Evolutionary conservation across 805 yeast genomes (phyloP).

Genomic region (Priceomyces medius): DNA sequence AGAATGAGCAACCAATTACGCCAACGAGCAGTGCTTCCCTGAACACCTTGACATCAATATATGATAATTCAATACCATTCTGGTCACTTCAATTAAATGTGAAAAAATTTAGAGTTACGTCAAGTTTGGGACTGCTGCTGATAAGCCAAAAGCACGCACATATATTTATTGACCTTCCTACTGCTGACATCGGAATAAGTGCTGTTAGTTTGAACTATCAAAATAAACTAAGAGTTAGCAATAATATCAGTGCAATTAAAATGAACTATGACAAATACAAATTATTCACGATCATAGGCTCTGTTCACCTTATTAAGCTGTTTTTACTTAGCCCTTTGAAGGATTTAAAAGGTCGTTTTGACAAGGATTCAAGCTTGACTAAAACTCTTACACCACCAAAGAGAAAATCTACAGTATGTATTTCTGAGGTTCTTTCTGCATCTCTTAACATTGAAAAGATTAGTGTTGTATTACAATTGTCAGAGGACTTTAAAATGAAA

Average conservation of each 20-base stretch:
- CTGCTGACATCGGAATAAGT: conserved; percentile 10
- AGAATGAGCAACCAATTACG: background rate
- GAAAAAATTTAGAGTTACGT: conserved; percentile 14
- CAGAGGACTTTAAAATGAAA: conserved; percentile 49
- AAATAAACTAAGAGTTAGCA: conserved; percentile 14
- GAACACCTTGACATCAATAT: conserved; percentile 24
- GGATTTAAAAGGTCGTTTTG: conserved; percentile 20
- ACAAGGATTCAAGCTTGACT: conserved; percentile 16
- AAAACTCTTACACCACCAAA: background rate
- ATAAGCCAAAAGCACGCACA: background rate
- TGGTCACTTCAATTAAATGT: conserved; percentile 23
- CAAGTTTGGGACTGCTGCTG: conserved; percentile 11
- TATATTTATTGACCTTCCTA: conserved; percentile 24
- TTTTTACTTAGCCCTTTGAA: conserved; percentile 30
- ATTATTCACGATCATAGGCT: conserved; percentile 31
- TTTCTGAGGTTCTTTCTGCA: background rate
- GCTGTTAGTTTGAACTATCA: conserved; percentile 9
- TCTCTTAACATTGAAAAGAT: conserved; percentile 6
- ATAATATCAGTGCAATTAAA: conserved; percentile 15
- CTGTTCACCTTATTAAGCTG: conserved; percentile 29
- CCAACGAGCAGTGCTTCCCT: conserved; percentile 22
- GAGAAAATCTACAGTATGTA: background rate
- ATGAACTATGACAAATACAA: conserved; percentile 29
- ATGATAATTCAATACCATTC: conserved; percentile 9
- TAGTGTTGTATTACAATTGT: conserved; percentile 35